Evolutionary conservation across 169 alveolate species (phyloP).

Genomic region (Blepharisma undulans): DNA sequence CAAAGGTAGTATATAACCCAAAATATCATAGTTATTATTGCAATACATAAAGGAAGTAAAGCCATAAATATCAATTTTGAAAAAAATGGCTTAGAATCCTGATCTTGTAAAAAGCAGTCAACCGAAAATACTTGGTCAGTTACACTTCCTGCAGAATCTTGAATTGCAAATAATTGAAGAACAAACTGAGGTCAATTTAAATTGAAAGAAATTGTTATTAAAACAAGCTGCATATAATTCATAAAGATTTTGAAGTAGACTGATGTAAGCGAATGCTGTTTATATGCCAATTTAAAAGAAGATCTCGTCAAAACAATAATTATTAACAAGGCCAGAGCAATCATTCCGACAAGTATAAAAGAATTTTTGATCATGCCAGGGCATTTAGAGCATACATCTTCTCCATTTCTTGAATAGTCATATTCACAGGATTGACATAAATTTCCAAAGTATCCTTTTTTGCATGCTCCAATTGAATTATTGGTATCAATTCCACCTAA

Average conservation of each 20-base stretch:
- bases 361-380: background rate
- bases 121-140: background rate
- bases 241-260: conserved; percentile 35
- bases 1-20: background rate
- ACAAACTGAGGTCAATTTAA: conserved; percentile 28
- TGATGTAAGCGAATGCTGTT: background rate
- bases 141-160: conserved; percentile 1
- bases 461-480: background rate
- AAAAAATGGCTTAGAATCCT: background rate
- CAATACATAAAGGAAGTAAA: background rate
- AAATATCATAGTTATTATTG: background rate
- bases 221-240: conserved; percentile 31
- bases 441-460: conserved; percentile 28
- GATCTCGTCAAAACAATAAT: background rate
- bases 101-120: conserved; percentile 23
- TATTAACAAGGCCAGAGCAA: background rate
- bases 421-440: conserved; percentile 8
- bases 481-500: background rate
- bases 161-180: background rate
- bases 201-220: background rate
- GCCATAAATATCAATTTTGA: conserved; percentile 15
- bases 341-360: background rate
- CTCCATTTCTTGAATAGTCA: background rate
- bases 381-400: background rate
- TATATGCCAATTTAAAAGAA: conserved; percentile 15